Base-by-base conservation (phyloP, 2,329 filamentous ascomycete species). In the Arachnomyces sp. region DNA sequence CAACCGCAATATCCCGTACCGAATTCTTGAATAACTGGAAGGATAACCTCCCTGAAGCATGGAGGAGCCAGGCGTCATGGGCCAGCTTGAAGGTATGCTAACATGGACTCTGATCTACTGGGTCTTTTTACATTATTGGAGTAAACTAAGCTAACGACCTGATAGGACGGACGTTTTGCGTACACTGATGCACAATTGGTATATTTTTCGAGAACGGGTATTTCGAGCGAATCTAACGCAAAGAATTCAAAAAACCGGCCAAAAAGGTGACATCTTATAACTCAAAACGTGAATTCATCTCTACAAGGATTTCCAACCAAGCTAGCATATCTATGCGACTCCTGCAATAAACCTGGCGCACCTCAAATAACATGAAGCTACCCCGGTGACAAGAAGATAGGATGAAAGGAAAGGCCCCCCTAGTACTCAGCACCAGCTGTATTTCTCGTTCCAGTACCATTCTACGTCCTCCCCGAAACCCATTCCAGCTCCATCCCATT, bases 401-500 rank as follows among this genome's bases (percentile, higher is more conserved):
- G 42, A 39, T 38, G 36, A n/a, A 34, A 43, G 37, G 37, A 35
- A 5, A 25, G 9, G 9, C 21, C 5, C 9, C 21, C 21, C 21
- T 25, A 25, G 21, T 25, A 5, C 38, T 62, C 53, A 72, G 45
- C 68, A 72, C 69, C 69, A 72, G 34, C 59, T 62, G 47, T 68
- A 72, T 51, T 69, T 70, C 56, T 72, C 66, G 43, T 69, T 72
- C 53, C 59, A 60, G 17, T 64, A 43, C 69, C 69, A 72, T 40
- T 68, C 62, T 33, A 69, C 60, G 5, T 66, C 56, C 16, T 63
- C 53, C 12, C 58, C 56, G 12, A 63, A 44, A 8, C 56, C 58
- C 38, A 59, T 48, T 18, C 58, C 54, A 21, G 56, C 53, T n/a
- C 66, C 67, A 18, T 62, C 63, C 69, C 68, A 72, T 36, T 63